Percentiles rank a stretch among this genome's conserved stretches.
phyloP scores from a whole-genome alignment of 73 alveolate genomes.

The Symbiodinium natans region DNA sequence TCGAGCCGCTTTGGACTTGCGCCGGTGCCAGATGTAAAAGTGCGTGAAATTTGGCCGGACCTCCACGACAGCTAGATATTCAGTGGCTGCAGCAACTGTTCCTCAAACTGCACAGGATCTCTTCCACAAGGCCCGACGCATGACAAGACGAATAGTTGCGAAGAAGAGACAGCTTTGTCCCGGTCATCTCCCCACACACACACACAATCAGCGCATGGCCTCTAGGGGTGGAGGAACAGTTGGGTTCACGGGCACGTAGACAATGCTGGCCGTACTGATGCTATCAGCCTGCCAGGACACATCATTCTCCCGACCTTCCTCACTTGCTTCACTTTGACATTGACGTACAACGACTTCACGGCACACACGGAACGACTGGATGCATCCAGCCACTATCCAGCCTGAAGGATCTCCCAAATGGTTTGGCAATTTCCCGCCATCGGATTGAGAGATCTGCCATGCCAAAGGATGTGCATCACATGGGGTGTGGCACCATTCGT shows the following conservation, averaged over 20 bases:
- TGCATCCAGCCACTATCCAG: too few relatives aligned
- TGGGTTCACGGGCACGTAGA: conserved; percentile 56
- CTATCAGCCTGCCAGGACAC: conserved; percentile 12
- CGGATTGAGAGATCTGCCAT: conserved; percentile 46
- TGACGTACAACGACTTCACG: not conserved
- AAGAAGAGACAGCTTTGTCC: too few relatives aligned
- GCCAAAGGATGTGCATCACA: too few relatives aligned
- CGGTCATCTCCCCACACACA: not conserved
- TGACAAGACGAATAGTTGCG: too few relatives aligned
- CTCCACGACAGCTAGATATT: not conserved
- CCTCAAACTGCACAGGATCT: too few relatives aligned
- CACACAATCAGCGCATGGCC: not conserved
- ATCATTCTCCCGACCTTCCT: too few relatives aligned
- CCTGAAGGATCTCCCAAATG: conserved; percentile 49
- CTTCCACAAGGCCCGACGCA: too few relatives aligned
- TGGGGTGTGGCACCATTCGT: too few relatives aligned
- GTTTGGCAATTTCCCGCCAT: conserved; percentile 60
- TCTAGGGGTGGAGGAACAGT: conserved; percentile 56
- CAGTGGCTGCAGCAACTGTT: too few relatives aligned
- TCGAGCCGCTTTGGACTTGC: conserved; percentile 59
- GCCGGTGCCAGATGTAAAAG: conserved; percentile 52
- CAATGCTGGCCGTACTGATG: conserved; percentile 54
- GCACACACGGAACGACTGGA: too few relatives aligned
- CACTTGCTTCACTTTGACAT: not conserved
- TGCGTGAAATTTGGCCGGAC: conserved; percentile 48